Evolutionary conservation across 768 basidiomycete genomes (phyloP).

Genomic region (Suillus discolor): DNA sequence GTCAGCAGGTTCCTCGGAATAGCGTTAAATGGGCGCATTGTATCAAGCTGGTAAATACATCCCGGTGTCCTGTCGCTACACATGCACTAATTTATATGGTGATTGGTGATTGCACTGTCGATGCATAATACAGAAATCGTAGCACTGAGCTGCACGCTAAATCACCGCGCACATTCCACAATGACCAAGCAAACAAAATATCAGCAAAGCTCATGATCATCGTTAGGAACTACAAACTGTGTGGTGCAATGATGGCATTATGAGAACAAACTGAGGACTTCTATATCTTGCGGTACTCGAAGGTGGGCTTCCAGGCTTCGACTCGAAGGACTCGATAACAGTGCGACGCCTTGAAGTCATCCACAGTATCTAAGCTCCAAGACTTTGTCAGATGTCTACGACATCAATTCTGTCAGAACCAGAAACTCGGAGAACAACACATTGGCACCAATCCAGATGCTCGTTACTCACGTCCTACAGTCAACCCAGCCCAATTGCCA

Average conservation of each 20-base stretch:
- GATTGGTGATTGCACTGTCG: background rate
- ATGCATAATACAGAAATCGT: background rate
- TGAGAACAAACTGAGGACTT: no score
- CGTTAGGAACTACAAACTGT: no score
- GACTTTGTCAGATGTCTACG: conserved; percentile 27
- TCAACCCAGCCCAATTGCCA: no score
- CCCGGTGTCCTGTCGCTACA: background rate
- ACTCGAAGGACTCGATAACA: no score
- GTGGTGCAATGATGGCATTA: no score
- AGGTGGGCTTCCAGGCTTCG: no score
- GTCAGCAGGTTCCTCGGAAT: conserved; percentile 55
- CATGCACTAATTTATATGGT: background rate
- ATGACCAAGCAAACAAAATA: no score
- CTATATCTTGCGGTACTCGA: no score
- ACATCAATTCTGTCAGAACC: conserved; percentile 48
- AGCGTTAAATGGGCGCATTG: conserved; percentile 37
- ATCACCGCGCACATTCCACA: conserved; percentile 27
- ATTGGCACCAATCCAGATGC: conserved; percentile 26
- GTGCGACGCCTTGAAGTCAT: no score
- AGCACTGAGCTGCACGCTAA: background rate
- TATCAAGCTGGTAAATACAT: background rate
- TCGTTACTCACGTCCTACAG: no score
- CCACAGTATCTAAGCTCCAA: no score
- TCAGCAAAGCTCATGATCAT: no score
- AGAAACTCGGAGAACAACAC: conserved; percentile 76